Conservation (phyloP, 495 filamentous ascomycete genomes). For the Acidomyces sp. region DNA sequence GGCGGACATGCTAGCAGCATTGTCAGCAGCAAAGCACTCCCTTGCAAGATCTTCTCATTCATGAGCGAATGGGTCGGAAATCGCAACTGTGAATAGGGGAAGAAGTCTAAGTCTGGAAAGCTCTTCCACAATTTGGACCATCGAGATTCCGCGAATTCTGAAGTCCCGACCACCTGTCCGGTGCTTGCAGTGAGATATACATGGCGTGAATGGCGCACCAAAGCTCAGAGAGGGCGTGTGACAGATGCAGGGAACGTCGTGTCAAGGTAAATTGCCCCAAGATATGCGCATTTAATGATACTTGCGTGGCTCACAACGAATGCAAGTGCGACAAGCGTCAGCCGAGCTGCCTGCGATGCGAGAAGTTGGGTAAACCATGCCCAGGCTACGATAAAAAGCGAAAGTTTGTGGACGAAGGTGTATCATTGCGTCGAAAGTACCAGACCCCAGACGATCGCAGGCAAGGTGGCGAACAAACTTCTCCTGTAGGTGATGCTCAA, state of each 20-base stretch:
- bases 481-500: too few species aligned
- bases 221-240: constrained; percentile 14
- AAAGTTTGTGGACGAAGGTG: constrained; percentile 20
- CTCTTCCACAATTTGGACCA: too few species aligned
- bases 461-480: not conserved
- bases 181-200: too few species aligned
- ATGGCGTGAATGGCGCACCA: constrained; percentile 6
- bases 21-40: too few species aligned
- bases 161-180: not conserved
- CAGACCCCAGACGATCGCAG: not conserved
- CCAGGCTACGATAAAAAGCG: constrained; percentile 21
- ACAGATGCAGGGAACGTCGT: constrained; percentile 16
- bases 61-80: too few species aligned
- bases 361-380: constrained; percentile 19
- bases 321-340: constrained; percentile 10
- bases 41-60: too few species aligned
- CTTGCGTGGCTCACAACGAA: not conserved
- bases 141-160: too few species aligned
- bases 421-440: constrained; percentile 15
- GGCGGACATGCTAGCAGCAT: too few species aligned
- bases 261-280: constrained; percentile 12
- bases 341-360: constrained; percentile 13
- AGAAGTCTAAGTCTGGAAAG: too few species aligned
- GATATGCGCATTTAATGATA: not conserved
- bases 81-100: too few species aligned